These are phyloP conservation scores for Aspergillus sp. DNA, from an alignment of 2,329 filamentous ascomycete species.

Conservation along the genomic window DNA sequence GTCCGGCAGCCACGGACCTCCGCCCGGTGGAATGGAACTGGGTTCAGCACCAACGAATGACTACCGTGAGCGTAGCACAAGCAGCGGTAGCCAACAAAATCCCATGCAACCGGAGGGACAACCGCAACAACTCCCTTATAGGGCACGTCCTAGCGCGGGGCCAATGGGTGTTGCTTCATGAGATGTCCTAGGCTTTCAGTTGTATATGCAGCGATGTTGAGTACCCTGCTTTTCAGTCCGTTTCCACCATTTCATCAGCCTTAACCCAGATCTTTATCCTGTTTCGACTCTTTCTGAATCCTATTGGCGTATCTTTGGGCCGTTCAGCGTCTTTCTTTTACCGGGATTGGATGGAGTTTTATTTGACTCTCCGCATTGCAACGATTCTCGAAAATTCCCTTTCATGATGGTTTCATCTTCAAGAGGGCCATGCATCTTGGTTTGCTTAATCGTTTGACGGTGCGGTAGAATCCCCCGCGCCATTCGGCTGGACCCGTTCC, in stretches of 20 bases:
- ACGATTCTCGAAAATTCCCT: conserved; percentile 21
- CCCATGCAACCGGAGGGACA: conserved; percentile 27
- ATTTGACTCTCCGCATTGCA: conserved; percentile 15
- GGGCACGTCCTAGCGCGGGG: conserved; percentile 34
- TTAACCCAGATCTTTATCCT: conserved; percentile 5
- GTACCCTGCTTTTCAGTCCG: conserved; percentile 5
- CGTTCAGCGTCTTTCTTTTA: conserved; percentile 28
- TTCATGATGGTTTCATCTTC: conserved; percentile 17
- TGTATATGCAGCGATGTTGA: conserved; percentile 12
- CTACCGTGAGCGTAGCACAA: conserved; percentile 34
- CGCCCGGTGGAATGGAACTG: conserved; percentile 27
- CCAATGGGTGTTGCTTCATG: conserved; percentile 40
- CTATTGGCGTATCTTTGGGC: conserved; percentile 19
- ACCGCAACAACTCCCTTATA: conserved; percentile 33
- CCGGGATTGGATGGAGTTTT: conserved; percentile 31
- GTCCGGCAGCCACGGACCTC: conserved; percentile 37
- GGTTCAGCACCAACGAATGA: conserved; percentile 23
- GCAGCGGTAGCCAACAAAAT: conserved; percentile 31
- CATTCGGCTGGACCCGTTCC: background rate
- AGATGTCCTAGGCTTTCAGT: conserved; percentile 7
- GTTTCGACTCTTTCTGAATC: conserved; percentile 12
- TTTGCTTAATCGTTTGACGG: background rate
- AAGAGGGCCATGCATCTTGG: conserved; percentile 9
- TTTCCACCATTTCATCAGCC: conserved; percentile 5
- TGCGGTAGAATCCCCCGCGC: background rate